Evolutionary conservation across 129 eudicot species (phyloP).

Genomic region (Escallonia rubra): DNA sequence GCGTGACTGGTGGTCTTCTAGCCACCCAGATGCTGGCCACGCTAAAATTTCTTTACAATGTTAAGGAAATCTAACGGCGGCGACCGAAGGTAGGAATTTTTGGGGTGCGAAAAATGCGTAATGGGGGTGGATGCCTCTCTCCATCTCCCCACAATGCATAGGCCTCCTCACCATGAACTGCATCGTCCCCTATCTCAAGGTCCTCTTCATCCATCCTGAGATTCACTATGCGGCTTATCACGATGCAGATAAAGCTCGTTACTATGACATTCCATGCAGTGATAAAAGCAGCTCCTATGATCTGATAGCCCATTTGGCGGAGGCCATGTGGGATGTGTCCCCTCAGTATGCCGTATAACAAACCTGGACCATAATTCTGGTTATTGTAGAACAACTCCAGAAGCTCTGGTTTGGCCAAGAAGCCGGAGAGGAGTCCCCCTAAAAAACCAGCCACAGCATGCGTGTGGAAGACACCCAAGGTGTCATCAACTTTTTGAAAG

Average conservation of each 20-base stretch:
- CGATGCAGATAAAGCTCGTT: conserved; percentile 53
- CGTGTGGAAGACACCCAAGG: conserved; percentile 79
- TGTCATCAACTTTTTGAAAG: conserved; percentile 57
- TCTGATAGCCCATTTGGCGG: conserved; percentile 50
- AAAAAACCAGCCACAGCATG: conserved; percentile 75
- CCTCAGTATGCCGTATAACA: conserved; percentile 37
- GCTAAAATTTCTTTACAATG: too few species aligned
- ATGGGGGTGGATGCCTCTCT: conserved; percentile 41
- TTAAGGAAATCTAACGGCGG: conserved; percentile 13
- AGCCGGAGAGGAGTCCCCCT: conserved; percentile 67
- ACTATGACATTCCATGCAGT: conserved; percentile 54
- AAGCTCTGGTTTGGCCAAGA: conserved; percentile 62
- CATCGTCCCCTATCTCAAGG: conserved; percentile 69
- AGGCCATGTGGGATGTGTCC: conserved; percentile 20
- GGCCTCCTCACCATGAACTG: conserved; percentile 79
- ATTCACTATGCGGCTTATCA: conserved; percentile 40
- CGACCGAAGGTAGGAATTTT: conserved; percentile 43
- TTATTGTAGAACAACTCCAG: conserved; percentile 31
- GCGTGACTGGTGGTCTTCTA: too few species aligned
- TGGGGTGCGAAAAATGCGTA: conserved; percentile 32
- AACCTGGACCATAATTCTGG: conserved; percentile 41
- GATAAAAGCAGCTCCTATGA: conserved; percentile 50
- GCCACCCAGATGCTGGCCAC: too few species aligned
- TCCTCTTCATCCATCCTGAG: conserved; percentile 66
- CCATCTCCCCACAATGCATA: conserved; percentile 90